Base-by-base conservation (phyloP, 1,284 basidiomycete species). In the Ganoderma sp. region DNA sequence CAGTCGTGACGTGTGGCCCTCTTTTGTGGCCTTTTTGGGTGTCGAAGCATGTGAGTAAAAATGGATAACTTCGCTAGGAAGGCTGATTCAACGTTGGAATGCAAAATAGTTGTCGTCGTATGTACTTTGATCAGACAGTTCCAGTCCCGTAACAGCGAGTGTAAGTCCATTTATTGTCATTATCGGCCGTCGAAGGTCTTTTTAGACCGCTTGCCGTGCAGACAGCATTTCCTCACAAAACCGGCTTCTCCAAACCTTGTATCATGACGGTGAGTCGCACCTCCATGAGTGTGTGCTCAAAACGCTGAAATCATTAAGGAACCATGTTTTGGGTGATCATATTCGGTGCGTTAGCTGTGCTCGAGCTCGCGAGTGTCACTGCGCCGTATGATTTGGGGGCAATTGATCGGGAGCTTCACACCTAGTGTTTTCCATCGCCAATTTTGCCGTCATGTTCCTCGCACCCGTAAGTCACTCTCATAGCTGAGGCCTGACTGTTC, bases 181-280 rank as follows among this genome's bases (percentile, higher is more conserved):
- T n/a, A n/a, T n/a, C n/a, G n/a, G n/a, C n/a, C n/a, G n/a, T n/a
- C n/a, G n/a, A n/a, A 17, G 25, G 42, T 22, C 10, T n/a, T 5
- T n/a, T 59, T 41, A 15, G 12, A 12, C 19, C 4, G 6, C 5
- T 54, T 54, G 28, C 17, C 4, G 28, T 8, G 4, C 57, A 58
- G 63, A 7, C 28, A 3, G 17, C 15, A 34, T 10, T 19, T 41
- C 34, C 1, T 17, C 14, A 19, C 9, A 17, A 9, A n/a, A 39
- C 2, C 22, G 12, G 28, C 17, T 59, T 0, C 1, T 59, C 43
- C 37, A 17, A 14, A 64, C 42, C 8, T 43, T 64, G 63, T 64
- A 64, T n/a, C 63, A 43, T 2, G 63, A 64, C 8, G 63, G 63
- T 64, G 32, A 43, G 56, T 7, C 25, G 17, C 25, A 28, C 39